Evolutionary conservation across 768 basidiomycete genomes (phyloP), one percentile per base, ranked within the genome.

Genomic region (Fibroporia radiculosa): DNA sequence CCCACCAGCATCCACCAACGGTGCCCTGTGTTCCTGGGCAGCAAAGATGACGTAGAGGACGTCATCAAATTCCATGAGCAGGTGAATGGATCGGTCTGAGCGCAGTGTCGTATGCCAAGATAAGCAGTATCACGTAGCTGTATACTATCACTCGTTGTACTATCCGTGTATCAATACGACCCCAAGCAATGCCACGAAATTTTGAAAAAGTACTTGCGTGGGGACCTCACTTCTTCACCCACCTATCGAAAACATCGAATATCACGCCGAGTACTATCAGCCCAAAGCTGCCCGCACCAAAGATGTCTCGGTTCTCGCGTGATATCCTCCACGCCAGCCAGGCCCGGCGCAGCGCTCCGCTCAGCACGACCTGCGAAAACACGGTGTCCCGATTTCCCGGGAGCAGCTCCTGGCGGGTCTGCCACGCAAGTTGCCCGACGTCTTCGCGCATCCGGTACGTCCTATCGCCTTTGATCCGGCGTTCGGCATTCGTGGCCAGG

Each of bases 1-100:
- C 84, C 96, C 5, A 90, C 77, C 44, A 66, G 61, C 55, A 96
- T 97, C 50, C 96, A 99, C 60, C 85, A 96, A 60, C 80, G 96
- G 25, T 88, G 85, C 67, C 73, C 95, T 3, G 87, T 98, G 20
- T 99, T 93, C 72, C 70, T 99, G 23, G 96, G 96, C 22, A 87
- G 83, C 63, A 82, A 79, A 57, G 93, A 98, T 44, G 96, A 99
- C 60, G 92, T 99, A 25, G 67, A 75, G 59, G 96, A 99, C 61
- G 53, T 98, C 56, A 75, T 84, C 64, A 90, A 81, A 70, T 95
- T 86, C 65, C 93, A 91, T 67, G 72, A 78, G 53, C 63, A 63
- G 50, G 47, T 48, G 28, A 47, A 52, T 26, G 56, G 52, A 39
- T n/a, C n/a, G n/a, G n/a, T n/a, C n/a, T n/a, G n/a, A n/a, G n/a